Evolutionary conservation across 2,329 filamentous ascomycete genomes (phyloP), one percentile per base, ranked within the genome.

Genomic region (Colletotrichum ledebouriae): DNA sequence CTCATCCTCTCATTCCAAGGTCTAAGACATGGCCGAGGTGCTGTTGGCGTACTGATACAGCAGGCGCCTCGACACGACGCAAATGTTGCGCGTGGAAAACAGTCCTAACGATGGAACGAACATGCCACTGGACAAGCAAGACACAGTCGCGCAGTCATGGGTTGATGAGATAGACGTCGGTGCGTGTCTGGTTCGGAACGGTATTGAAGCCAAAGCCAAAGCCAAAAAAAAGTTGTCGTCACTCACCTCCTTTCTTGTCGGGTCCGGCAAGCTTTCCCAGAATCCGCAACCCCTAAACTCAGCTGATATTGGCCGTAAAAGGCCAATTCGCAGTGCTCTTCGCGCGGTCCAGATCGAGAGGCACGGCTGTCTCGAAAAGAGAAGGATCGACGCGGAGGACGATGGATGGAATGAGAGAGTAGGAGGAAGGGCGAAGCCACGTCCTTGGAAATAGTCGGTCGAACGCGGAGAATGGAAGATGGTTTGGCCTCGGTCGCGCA

Each of bases 231-330:
- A 22, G 39, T 46, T 46, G 56, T 44, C 66, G 37, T 69, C 66
- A 69, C 66, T 69, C 42, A 69, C 66, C 66, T 69, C 66, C 66
- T 66, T 59, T 69, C 62, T 60, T 59, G 29, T 47, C 42, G 66
- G 61, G 55, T 60, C 61, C 66, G 61, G 66, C 67, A 70, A 65
- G 71, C 65, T 70, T 71, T 66, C 70, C 70, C 71, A 61, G 67
- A 70, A 72, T 65, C 72, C 70, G 65, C 73, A 70, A 71, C 70
- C 73, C 73, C 75, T 72, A 71, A 70, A 72, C 67, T 69, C 73
- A 76, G 72, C 63, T 67, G 65, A 66, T 69, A 62, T 73, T 64
- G 73, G 73, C 75, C 74, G 70, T 70, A 66, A 50, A 66, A 74
- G 75, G 73, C 72, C 72, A 64, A 67, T 69, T 67, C 58, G 52